These are phyloP conservation scores for Lactarius psammicola DNA, from an alignment of 768 basidiomycete species.

Conservation along the genomic window DNA sequence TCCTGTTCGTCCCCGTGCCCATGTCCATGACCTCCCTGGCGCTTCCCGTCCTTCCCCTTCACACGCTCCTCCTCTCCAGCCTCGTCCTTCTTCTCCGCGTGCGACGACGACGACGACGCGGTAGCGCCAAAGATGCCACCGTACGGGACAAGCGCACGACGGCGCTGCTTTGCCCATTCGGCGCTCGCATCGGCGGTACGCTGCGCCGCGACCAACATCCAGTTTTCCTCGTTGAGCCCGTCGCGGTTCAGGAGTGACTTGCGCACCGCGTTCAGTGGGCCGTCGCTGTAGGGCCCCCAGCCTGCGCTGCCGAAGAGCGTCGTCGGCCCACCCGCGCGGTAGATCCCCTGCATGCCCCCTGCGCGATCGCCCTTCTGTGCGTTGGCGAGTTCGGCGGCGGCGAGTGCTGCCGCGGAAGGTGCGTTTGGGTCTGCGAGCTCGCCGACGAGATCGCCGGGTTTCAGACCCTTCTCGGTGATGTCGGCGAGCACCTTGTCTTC, in stretches of 20 bases:
- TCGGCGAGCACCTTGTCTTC: slow-evolving; percentile 80
- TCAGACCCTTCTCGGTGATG: slow-evolving; percentile 76
- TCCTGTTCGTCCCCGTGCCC: slow-evolving; percentile 5
- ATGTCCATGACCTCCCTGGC: slow-evolving; percentile 3
- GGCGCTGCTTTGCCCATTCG: slow-evolving; percentile 60
- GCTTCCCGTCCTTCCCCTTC: slow-evolving; percentile 33
- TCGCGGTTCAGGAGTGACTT: slow-evolving; percentile 77
- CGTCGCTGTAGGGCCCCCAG: slow-evolving; percentile 85
- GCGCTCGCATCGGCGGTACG: slow-evolving; percentile 61
- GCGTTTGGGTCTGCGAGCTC: slow-evolving; percentile 68
- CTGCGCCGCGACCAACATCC: slow-evolving; percentile 82
- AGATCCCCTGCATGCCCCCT: slow-evolving; percentile 62
- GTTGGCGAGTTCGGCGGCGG: slow-evolving; percentile 42
- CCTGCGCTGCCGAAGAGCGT: slow-evolving; percentile 87
- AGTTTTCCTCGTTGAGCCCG: slow-evolving; percentile 84
- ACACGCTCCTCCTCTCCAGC: slow-evolving; percentile 31
- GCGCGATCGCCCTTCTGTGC: slow-evolving; percentile 45
- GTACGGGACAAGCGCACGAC: slow-evolving; percentile 50
- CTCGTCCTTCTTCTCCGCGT: slow-evolving; percentile 34
- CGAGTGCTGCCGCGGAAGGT: slow-evolving; percentile 47
- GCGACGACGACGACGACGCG: background rate
- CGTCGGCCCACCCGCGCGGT: slow-evolving; percentile 89
- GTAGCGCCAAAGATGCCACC: slow-evolving; percentile 46
- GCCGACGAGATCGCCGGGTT: slow-evolving; percentile 78
- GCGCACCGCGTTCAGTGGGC: slow-evolving; percentile 79